Base-by-base conservation (phyloP, 306 rosid genomes). In the Rosa rugosa region DNA sequence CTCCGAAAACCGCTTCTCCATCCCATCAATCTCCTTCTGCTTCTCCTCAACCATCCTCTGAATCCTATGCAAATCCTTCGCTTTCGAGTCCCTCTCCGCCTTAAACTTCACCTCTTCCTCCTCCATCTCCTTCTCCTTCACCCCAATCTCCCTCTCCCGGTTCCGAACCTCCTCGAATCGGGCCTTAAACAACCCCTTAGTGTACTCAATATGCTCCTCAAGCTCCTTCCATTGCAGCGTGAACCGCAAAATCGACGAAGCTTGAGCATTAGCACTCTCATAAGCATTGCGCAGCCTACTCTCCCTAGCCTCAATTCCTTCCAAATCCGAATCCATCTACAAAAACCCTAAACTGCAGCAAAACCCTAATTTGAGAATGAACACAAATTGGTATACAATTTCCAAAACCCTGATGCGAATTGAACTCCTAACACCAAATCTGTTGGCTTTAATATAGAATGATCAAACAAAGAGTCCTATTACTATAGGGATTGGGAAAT, bases 1-100 rank as follows among this genome's bases (percentile, higher is more conserved):
- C 7, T 47, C 60, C 18, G 53, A 54, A 75, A 60, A 86, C 85
- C 80, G 73, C 87, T 79, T 81, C 85, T 38, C 47, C 40, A 31
- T 18, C n/a, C 4, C 47, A 3, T 38, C 71, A 0, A 38, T 16
- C 23, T 1, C 44, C 25, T 4, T 66, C 40, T 14, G 4, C 53
- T 40, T 66, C 46, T 66, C 71, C 25, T 66, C 71, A 0, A 66
- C 8, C 23, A 66, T 1, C 22, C 7, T 66, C 71, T 66, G 71
- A 38, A 66, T 66, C 71, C 25, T 66, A 66, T 66, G 71, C 47
- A 66, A 66, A 13, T 66, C 46, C 27, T 9, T 66, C 2, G 47
- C 46, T 3, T 38, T 66, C 25, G 46, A 11, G 16, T 66, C 46
- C 3, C 47, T 42, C 46, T 66, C 46, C 6, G 13, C 3, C 47